Base-by-base conservation (phyloP, 2,329 filamentous ascomycete species). In the Xylaria sp. region DNA sequence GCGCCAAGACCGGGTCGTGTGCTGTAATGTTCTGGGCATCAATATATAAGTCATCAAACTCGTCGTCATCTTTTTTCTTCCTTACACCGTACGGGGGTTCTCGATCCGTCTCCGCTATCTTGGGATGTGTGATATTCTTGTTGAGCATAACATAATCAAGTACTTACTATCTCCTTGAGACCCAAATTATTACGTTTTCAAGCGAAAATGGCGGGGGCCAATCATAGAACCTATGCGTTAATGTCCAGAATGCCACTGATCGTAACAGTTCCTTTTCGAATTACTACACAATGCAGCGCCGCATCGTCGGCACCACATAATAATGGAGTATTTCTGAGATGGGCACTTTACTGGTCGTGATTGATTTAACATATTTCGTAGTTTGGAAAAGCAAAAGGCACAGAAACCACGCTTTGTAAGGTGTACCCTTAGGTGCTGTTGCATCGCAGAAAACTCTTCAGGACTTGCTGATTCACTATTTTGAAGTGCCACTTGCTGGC, bases 1-100 rank as follows among this genome's bases (percentile, higher is more conserved):
- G 15, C 59, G 64, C 64, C 59, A 66, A 66, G 64, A 55, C 53
- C 32, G 64, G 59, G 59, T 62, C 45, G 45, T 59, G 64, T 66
- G 59, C 59, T 62, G 39, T 63, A 59, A 46, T 66, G 55, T 18
- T 62, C 59, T 62, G 46, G 59, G 64, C 64, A 55, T 55, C 59
- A 66, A 66, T 66, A 66, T 62, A 66, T 20, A 62, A 39, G 20
- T 53, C 52, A 53, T 66, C 32, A 66, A 58, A 58, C 43, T 59
- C 43, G 34, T 66, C 41, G 5, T 61, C 50, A 59, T 62, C 32
- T 30, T 57, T 66, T 59, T 57, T 53, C 50, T 45, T 62, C 58
- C 43, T 53, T 62, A 43, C 59, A 59, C 58, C 36, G 53, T 62
- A 43, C 59, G 59, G 59, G 64, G 59, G 58, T 66, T 66, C 23